Evolutionary conservation across 129 eudicot species (phyloP).

Genomic region (Cynara cardunculus): DNA sequence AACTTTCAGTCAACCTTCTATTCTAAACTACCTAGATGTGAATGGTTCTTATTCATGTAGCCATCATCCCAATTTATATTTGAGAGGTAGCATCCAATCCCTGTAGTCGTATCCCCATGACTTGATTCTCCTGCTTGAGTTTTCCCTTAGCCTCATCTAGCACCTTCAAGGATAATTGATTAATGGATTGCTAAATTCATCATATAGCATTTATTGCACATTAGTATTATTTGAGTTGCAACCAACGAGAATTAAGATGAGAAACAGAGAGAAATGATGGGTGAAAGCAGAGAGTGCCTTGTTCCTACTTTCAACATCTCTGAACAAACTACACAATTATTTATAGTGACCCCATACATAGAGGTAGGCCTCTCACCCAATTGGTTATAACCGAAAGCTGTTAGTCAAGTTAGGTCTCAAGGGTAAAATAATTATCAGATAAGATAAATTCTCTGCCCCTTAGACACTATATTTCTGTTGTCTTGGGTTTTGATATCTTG

Average conservation of each 20-base stretch:
- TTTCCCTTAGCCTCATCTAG: background rate
- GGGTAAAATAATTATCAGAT: no score
- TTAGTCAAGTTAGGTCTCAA: no score
- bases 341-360: no score
- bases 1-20: background rate
- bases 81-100: background rate
- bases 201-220: background rate
- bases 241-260: background rate
- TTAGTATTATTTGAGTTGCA: background rate
- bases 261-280: background rate
- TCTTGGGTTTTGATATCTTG: no score
- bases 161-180: background rate
- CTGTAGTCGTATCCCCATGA: background rate
- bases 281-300: background rate
- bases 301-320: background rate
- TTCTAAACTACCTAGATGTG: background rate
- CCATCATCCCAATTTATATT: background rate
- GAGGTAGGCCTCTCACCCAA: no score
- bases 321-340: background rate
- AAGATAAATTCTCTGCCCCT: no score
- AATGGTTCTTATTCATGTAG: background rate
- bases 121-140: background rate
- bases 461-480: no score
- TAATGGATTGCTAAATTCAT: background rate
- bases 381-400: background rate